Evolutionary conservation across 331 rosid genomes (phyloP), one percentile per base, ranked within the genome.

Genomic region (Telfairia occidentalis): DNA sequence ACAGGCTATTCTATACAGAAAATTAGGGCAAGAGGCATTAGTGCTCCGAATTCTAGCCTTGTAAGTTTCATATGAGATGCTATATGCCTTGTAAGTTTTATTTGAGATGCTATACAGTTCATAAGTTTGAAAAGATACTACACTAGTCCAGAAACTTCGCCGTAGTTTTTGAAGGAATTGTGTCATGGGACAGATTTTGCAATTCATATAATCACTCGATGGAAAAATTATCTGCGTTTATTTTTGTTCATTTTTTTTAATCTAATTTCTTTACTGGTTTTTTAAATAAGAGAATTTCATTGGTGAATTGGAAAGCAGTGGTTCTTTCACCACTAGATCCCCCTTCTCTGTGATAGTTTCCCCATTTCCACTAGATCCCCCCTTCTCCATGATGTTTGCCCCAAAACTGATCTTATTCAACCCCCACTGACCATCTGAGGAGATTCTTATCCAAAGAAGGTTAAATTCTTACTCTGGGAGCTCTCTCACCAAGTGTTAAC

Each of bases 41-140:
- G 98, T 95, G 49, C 97, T 95, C 84, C 96, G 86, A 80, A 95
- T 95, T 79, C 83, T 95, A 90, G 98, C 98, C 77, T 77, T 95
- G 98, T 95, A 83, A 87, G 98, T 85, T 77, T 80, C 30, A n/a
- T 54, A 29, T 55, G 67, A 58, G 71, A 26, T 11, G 42, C 48
- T 50, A n/a, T 29, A 50, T n/a, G 98, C 98, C 77, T 77, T 95
- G 98, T 95, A 83, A 87, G 98, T 85, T 77, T 80, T 21, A n/a
- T 54, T 18, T 55, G 67, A 58, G 71, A 26, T 11, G 42, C 48
- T 50, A n/a, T 29, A 50, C 76, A 9, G 28, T 53, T 30, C 21
- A 15, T 43, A 3, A 45, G 26, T 48, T 18, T 3, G 9, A 49
- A 29, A 72, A 49, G 46, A 21, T 48, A 45, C 28, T 49, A 72